Base-by-base conservation (phyloP, 2,329 filamentous ascomycete genomes). In the Pyrenophora graminea region DNA sequence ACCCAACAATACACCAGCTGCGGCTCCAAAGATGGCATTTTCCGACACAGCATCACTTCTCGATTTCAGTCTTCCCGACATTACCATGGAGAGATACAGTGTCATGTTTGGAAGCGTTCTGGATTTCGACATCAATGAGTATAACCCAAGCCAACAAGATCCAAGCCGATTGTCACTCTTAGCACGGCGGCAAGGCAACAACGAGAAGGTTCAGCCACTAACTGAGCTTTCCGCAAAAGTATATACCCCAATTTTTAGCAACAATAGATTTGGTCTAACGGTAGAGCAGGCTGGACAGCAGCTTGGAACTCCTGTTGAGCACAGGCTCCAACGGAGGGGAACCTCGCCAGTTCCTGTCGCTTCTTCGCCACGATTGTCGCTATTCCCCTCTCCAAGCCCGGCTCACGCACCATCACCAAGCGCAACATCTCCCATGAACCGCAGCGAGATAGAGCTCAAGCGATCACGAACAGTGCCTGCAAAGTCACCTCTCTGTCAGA, bases 41-140 rank as follows among this genome's bases (percentile, higher is more conserved):
- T 15, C 31, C 6, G 23, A 49, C 6, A 60, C 51, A 12, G 70
- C 60, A 17, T 73, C 71, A 2, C 63, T 75, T 33, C 76, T 97
- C 17, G 81, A 91, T 62, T 82, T 97, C 13, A 85, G 92, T 45
- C 94, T 97, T 50, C 92, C 93, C 1, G 82, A 83, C 42, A 81
- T 89, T 48, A 85, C 88, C 56, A 80, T 97, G 80, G 93, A 97
- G 69, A 81, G 93, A 41, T 97, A 96, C 63, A 96, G 91, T 62
- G 83, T 97, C 59, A 97, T 97, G 92, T 97, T 97, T 67, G 85
- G 87, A 48, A 83, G 83, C 32, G 79, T 97, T 6, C 76, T 96
- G 21, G 82, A 84, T 54, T 64, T 66, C 7, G 61, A 61, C 12
- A 4, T 30, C 10, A 30, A 30, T 9, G 7, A 30, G 27, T 30